These are phyloP conservation scores for Letharia columbiana DNA, from an alignment of 495 filamentous ascomycete species.

Conservation along the genomic window DNA sequence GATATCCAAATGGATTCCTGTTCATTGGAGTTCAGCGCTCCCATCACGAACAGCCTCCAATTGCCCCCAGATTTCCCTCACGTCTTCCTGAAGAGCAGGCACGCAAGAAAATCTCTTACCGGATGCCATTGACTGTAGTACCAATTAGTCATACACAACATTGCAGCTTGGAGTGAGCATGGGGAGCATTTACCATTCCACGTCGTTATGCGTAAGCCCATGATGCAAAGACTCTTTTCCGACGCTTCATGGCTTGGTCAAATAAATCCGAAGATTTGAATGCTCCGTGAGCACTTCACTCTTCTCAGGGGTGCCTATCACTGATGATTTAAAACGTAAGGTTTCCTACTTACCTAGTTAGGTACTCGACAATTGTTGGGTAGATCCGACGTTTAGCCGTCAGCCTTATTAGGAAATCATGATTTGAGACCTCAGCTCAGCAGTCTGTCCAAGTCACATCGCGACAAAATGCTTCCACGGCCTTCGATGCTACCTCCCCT, in stretches of 20 bases:
- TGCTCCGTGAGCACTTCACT: neutral
- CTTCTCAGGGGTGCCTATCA: neutral
- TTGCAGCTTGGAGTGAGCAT: conserved; percentile 1
- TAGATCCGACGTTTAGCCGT: neutral
- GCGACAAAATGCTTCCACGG: conserved; percentile 48
- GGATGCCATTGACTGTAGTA: conserved; percentile 78
- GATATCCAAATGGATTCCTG: conserved; percentile 89
- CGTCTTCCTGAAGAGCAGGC: neutral
- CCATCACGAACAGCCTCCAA: neutral
- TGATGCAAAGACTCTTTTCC: conserved; percentile 29
- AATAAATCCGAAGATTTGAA: conserved; percentile 10
- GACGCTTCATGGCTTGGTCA: conserved; percentile 25
- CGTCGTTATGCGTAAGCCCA: conserved; percentile 77
- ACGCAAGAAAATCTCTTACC: conserved; percentile 40
- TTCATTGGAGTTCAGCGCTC: conserved; percentile 1
- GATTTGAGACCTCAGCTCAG: neutral
- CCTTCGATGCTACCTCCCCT: conserved; percentile 51
- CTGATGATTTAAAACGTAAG: neutral
- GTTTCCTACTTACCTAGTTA: too few relatives aligned
- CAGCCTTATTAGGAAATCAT: neutral
- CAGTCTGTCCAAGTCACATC: neutral
- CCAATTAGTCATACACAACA: conserved; percentile 22
- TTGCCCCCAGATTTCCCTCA: neutral
- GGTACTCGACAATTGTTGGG: neutral
- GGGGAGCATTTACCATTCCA: conserved; percentile 63